Percentiles rank a stretch among this genome's conserved stretches.
Conservation (phyloP, 179 eudicot genomes). For the Corrigiola litoralis region DNA sequence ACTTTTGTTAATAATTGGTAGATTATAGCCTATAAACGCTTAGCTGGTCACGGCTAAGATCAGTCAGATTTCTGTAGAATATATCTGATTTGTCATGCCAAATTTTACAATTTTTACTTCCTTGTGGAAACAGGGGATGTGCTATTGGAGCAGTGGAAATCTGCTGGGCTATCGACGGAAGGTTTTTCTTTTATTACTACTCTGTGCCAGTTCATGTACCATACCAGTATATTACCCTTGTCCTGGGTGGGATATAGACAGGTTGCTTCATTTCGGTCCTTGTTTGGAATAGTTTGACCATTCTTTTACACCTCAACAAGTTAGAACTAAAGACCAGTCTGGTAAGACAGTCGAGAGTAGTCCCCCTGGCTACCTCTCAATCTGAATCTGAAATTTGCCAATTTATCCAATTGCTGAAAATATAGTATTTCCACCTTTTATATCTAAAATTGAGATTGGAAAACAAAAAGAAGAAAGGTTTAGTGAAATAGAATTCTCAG, state of each 20-base stretch:
- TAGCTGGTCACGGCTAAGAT: background rate
- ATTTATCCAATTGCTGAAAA: background rate
- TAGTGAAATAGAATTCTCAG: no score
- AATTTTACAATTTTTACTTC: conserved; percentile 6
- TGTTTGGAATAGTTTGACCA: background rate
- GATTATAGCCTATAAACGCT: background rate
- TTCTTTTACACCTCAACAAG: background rate
- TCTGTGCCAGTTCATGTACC: background rate
- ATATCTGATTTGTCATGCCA: background rate
- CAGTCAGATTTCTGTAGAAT: background rate
- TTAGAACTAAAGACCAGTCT: background rate
- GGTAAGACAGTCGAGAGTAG: no score
- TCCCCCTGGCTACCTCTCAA: no score
- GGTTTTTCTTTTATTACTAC: conserved; percentile 34
- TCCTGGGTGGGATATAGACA: background rate
- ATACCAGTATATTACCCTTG: background rate
- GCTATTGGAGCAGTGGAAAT: conserved; percentile 70
- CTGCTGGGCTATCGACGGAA: conserved; percentile 52
- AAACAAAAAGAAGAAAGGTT: no score
- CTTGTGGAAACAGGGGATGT: conserved; percentile 49
- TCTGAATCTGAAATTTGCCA: no score
- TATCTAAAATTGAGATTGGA: no score
- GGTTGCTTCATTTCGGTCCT: background rate
- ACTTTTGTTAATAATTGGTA: background rate
- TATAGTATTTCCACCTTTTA: background rate